Percentiles rank a stretch among this genome's conserved stretches.
Evolutionary conservation across 1,284 basidiomycete genomes (phyloP).

Genomic region (Cutaneotrichosporon cyanovorans): DNA sequence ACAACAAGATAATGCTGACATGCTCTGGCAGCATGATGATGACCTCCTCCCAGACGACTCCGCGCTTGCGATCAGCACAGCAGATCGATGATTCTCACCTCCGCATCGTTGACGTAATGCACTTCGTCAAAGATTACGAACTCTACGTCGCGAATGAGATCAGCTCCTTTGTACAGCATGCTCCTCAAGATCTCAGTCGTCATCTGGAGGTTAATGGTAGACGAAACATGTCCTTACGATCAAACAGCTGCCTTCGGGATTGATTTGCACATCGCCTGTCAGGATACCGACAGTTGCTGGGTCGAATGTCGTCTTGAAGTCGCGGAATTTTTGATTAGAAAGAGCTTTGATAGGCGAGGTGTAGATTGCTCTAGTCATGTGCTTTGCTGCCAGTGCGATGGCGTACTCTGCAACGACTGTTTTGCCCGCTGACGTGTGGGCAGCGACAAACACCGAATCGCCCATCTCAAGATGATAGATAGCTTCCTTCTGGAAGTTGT

Average conservation of each 20-base stretch:
- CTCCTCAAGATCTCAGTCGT: conserved; percentile 98
- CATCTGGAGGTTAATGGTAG: conserved; percentile 51
- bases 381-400: conserved; percentile 89
- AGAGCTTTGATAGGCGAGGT: conserved; percentile 98
- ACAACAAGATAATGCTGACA: conserved; percentile 91
- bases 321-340: conserved; percentile 97
- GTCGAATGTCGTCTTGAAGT: conserved; percentile 96
- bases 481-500: conserved; percentile 94
- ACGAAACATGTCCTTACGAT: conserved; percentile 51
- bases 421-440: conserved; percentile 98
- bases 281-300: conserved; percentile 88
- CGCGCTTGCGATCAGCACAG: conserved; percentile 57
- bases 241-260: conserved; percentile 92
- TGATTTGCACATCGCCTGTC: conserved; percentile 98
- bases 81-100: conserved; percentile 53
- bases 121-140: conserved; percentile 99
- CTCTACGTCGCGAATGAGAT: conserved; percentile 96
- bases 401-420: conserved; percentile 99
- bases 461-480: conserved; percentile 97
- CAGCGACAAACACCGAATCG: conserved; percentile 96
- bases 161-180: conserved; percentile 98
- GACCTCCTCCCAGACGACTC: conserved; percentile 98
- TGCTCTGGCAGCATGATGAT: conserved; percentile 99
- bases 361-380: conserved; percentile 95
- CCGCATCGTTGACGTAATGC: conserved; percentile 98